Percentiles rank a stretch among this genome's conserved stretches.
Evolutionary conservation across 2,329 filamentous ascomycete species (phyloP).

Genomic region (Penicillium aurantiogriseum): DNA sequence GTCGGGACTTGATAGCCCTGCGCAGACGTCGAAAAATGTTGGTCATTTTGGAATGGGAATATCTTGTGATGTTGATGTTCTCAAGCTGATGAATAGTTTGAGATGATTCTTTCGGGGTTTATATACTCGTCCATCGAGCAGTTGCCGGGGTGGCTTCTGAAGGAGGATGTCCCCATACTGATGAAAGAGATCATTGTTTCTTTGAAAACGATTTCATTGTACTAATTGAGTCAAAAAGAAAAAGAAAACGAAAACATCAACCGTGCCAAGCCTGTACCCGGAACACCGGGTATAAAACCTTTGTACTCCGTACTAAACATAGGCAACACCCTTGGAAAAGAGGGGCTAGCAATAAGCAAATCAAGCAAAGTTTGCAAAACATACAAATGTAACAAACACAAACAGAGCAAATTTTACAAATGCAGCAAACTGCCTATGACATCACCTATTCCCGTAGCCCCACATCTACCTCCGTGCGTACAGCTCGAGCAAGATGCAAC

Average conservation of each 20-base stretch:
- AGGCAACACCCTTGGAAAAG: background rate
- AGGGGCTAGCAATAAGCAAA: background rate
- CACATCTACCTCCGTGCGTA: background rate
- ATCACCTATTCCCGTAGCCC: slow-evolving; percentile 6
- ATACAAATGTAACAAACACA: slow-evolving; percentile 12
- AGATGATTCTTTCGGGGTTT: background rate
- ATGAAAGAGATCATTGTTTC: background rate
- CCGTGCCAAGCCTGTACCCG: too few relatives aligned
- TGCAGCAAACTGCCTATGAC: slow-evolving; percentile 23
- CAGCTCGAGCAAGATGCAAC: slow-evolving; percentile 15
- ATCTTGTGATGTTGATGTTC: background rate
- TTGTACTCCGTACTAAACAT: background rate
- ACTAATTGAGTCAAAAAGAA: background rate
- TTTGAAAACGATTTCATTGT: background rate
- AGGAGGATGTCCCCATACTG: background rate
- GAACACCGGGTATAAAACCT: too few relatives aligned
- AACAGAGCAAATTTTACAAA: slow-evolving; percentile 22
- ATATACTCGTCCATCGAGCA: background rate
- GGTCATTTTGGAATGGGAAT: background rate
- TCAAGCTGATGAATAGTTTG: background rate
- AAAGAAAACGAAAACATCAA: too few relatives aligned
- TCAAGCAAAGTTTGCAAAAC: background rate
- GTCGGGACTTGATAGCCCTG: background rate
- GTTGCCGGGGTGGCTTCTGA: background rate
- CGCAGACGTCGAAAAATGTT: background rate